A percentile compares a stretch with the other conserved stretches of the same genome.
Conservation (phyloP, 2,329 filamentous ascomycete species). For the Nemania sp. region DNA sequence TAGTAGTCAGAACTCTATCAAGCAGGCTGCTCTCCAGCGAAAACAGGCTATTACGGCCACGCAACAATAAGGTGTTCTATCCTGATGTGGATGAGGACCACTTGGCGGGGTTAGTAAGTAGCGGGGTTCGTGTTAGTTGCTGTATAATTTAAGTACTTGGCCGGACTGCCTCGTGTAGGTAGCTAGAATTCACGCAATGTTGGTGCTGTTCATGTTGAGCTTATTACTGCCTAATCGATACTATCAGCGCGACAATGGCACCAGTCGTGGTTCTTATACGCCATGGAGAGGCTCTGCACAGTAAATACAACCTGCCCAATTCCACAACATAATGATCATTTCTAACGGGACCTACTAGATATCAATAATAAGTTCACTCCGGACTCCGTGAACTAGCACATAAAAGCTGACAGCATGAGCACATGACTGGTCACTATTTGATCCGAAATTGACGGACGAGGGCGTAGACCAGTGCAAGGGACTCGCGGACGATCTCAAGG, state of each 20-base stretch:
- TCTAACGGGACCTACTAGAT: slow-evolving; percentile 30
- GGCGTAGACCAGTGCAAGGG: slow-evolving; percentile 36
- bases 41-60: too few species aligned
- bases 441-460: slow-evolving; percentile 37
- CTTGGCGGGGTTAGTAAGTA: too few species aligned
- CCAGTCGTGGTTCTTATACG: slow-evolving; percentile 47
- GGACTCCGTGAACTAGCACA: background rate
- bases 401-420: slow-evolving; percentile 30
- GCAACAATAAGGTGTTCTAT: too few species aligned
- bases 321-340: background rate
- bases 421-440: slow-evolving; percentile 39
- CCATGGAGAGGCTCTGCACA: slow-evolving; percentile 47
- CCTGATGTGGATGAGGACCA: too few species aligned
- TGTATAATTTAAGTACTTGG: too few species aligned
- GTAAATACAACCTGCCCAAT: slow-evolving; percentile 33
- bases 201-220: background rate
- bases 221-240: background rate
- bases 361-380: slow-evolving; percentile 37
- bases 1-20: too few species aligned
- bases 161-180: too few species aligned
- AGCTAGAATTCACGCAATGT: too few species aligned
- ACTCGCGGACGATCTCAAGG: slow-evolving; percentile 33
- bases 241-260: slow-evolving; percentile 39
- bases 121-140: too few species aligned
- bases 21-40: too few species aligned